Evolutionary conservation across 2,329 filamentous ascomycete genomes (phyloP).

Genomic region (Neofusicoccum cordaticola): DNA sequence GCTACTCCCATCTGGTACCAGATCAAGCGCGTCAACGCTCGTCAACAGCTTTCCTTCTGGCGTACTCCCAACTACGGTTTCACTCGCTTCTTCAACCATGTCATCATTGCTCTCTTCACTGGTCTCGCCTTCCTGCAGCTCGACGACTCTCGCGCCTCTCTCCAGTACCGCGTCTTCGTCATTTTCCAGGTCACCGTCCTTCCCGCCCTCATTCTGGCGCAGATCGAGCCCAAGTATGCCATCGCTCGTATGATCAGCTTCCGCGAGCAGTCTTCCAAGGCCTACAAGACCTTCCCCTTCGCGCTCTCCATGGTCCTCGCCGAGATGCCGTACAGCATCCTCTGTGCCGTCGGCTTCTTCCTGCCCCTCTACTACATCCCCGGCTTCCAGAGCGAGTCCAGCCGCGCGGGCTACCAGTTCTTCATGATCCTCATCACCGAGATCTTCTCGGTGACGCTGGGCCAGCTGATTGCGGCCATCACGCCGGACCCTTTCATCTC

Average conservation of each 20-base stretch:
- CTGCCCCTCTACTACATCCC: conserved; percentile 82
- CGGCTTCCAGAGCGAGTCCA: conserved; percentile 61
- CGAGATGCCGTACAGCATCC: conserved; percentile 77
- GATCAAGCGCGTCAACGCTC: conserved; percentile 68
- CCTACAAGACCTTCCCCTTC: conserved; percentile 80
- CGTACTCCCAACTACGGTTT: conserved; percentile 85
- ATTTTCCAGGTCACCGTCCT: conserved; percentile 88
- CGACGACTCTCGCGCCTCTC: conserved; percentile 68
- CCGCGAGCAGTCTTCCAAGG: conserved; percentile 80
- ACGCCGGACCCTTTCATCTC: conserved; percentile 78
- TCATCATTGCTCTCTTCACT: conserved; percentile 73
- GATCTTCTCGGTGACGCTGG: conserved; percentile 78
- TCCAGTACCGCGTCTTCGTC: conserved; percentile 85
- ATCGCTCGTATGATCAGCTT: conserved; percentile 78
- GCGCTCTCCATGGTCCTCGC: conserved; percentile 73
- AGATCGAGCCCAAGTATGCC: conserved; percentile 82
- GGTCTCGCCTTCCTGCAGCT: conserved; percentile 78
- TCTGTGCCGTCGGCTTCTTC: conserved; percentile 80
- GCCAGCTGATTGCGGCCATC: conserved; percentile 68
- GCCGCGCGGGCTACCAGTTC: conserved; percentile 80
- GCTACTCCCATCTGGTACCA: conserved; percentile 79
- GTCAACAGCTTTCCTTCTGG: conserved; percentile 79
- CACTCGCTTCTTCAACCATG: conserved; percentile 80
- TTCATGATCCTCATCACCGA: conserved; percentile 81
- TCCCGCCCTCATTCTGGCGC: conserved; percentile 76